These are phyloP conservation scores for Sanguinoderma infundibulare DNA, from an alignment of 1,284 basidiomycete species.

Conservation along the genomic window DNA sequence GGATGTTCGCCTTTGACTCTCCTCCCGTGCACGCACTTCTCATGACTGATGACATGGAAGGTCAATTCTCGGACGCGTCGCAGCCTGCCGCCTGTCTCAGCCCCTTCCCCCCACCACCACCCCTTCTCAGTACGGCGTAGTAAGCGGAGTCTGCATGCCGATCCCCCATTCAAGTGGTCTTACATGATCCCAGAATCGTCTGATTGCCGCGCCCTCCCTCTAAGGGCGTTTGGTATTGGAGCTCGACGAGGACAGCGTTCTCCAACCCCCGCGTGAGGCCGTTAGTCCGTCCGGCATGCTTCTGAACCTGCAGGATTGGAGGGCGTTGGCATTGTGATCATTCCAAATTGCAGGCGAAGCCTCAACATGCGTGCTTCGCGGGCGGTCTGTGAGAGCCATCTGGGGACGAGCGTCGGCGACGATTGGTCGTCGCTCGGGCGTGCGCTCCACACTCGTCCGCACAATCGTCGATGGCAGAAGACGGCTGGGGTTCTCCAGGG, in stretches of 20 bases:
- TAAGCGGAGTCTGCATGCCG: not conserved
- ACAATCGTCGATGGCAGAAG: slow-evolving; percentile 19
- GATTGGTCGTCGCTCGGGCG: slow-evolving; percentile 7
- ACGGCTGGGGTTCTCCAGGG: no score
- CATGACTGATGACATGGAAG: not conserved
- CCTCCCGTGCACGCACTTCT: not conserved
- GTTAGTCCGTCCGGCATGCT: no score
- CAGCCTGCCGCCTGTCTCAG: not conserved
- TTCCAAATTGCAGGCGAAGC: slow-evolving; percentile 6
- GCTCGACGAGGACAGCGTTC: no score
- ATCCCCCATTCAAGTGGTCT: not conserved
- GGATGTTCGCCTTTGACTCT: not conserved
- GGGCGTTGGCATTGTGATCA: not conserved
- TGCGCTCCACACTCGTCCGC: slow-evolving; percentile 12
- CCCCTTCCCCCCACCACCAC: no score
- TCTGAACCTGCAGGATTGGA: not conserved
- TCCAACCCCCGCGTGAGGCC: no score
- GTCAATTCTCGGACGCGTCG: not conserved
- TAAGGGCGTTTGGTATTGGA: not conserved
- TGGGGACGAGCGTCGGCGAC: not conserved
- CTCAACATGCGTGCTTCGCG: slow-evolving; percentile 5
- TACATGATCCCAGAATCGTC: not conserved
- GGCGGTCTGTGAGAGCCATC: not conserved
- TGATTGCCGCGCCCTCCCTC: not conserved
- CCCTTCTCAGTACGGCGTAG: not conserved